Evolutionary conservation across 768 basidiomycete species (phyloP).

Genomic region (Suillus americanus): DNA sequence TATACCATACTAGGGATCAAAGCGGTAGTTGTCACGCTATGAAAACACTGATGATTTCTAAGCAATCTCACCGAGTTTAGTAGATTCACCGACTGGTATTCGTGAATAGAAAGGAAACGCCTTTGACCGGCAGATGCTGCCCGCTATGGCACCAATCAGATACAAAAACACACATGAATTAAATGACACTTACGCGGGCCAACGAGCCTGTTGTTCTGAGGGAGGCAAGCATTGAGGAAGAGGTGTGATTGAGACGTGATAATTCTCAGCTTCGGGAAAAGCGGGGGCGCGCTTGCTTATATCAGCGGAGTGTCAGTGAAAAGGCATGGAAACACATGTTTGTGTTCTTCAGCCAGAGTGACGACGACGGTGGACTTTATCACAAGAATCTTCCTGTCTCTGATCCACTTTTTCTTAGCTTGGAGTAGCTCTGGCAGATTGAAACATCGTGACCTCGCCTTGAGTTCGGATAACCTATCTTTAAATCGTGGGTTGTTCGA

Average conservation of each 20-base stretch:
- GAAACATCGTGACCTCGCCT: slow-evolving; percentile 52
- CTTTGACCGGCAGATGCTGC: slow-evolving; percentile 77
- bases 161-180: neutral
- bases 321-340: slow-evolving; percentile 8
- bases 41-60: neutral
- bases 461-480: slow-evolving; percentile 72
- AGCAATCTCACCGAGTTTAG: slow-evolving; percentile 76
- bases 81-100: slow-evolving; percentile 94
- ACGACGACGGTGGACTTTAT: slow-evolving; percentile 72
- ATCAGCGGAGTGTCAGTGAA: slow-evolving; percentile 39
- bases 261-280: slow-evolving; percentile 15
- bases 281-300: slow-evolving; percentile 23
- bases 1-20: slow-evolving; percentile 77
- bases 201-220: slow-evolving; percentile 64
- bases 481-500: slow-evolving; percentile 57
- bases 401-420: slow-evolving; percentile 44
- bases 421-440: slow-evolving; percentile 65
- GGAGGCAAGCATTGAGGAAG: slow-evolving; percentile 59
- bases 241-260: slow-evolving; percentile 9
- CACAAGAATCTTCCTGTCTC: slow-evolving; percentile 64
- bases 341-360: slow-evolving; percentile 50
- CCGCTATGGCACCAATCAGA: slow-evolving; percentile 33
- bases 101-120: slow-evolving; percentile 94
- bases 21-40: neutral
- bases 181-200: slow-evolving; percentile 50